Evolutionary conservation across 1,139 yeast species (phyloP), one percentile per base, ranked within the genome.

Genomic region (Suhomyces guaymorum): DNA sequence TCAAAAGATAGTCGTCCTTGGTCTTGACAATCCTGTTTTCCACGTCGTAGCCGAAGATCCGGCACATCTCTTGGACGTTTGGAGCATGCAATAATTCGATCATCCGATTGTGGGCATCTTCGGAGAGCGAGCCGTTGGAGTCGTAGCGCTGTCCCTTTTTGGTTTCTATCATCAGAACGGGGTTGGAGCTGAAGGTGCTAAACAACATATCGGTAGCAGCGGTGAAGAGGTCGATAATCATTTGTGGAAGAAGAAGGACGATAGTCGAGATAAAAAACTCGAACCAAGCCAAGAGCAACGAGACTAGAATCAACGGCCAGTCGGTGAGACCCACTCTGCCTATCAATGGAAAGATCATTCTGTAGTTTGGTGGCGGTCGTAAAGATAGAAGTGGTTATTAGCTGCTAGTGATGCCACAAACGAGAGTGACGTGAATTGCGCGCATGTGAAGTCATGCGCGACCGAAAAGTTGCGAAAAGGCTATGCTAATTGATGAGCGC

Each of bases 21-120:
- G 75, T 57, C 56, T 65, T 51, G 13, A 70, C 67, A 5, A 70
- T 54, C 35, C 63, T 59, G 43, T 58, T 61, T 37, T 69, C 73
- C 13, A 68, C 55, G 3, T 52, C 59, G 44, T 66, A 70, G 1
- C 73, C 75, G 43, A 63, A 67, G 7, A 66, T 48, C 6, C 38
- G 43, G 26, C 64, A 66, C 69, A 67, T 62, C 21, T 64, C 61
- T 29, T 57, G 55, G 32, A 68, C 57, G 37, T 54, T 53, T 5
- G 52, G 51, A 26, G 70, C 59, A 42, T 66, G 58, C 30, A 68
- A 44, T 34, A 66, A 45, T 15, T 50, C 61, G 15, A 60, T 52
- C 68, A 64, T 63, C 12, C 51, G 42, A 15, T 55, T 51, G 42
- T 64, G 59, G 24, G 47, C 49, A 13, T 49, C 53, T 18, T 51